Evolutionary conservation across 352 stramenopile genomes (phyloP), one percentile per base, ranked within the genome.

Genomic region (Phytophthora meadii): DNA sequence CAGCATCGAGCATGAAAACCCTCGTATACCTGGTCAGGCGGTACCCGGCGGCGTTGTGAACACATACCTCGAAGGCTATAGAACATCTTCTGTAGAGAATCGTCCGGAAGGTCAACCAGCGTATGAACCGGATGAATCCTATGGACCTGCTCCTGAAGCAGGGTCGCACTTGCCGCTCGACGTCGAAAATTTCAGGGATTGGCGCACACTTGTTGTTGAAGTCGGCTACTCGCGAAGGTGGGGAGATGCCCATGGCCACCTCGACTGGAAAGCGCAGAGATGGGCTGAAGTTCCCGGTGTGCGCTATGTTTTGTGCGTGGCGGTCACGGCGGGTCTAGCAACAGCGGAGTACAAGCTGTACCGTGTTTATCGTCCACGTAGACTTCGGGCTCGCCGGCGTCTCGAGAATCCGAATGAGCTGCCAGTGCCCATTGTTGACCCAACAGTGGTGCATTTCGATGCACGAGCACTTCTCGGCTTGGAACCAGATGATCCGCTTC

Each of bases 261-360:
- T 59, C 15, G 52, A 59, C 52, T 59, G 39, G 52, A 59, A 59
- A 37, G 39, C 40, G 3, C 34, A 61, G 9, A 4, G n/a, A 11
- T 60, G 52, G 28, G 40, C n/a, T 34, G 24, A 10, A 12, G 22
- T 50, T 34, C 25, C 27, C 7, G 40, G 40, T 19, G 52, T 60
- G 25, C n/a, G 27, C 40, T 60, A 24, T n/a, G n/a, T n/a, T n/a
- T n/a, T n/a, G n/a, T n/a, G n/a, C n/a, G n/a, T n/a, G n/a, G n/a
- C n/a, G n/a, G 24, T 59, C 12, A 15, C 27, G n/a, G 6, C 11
- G 3, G 1, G 6, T 1, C 19, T 49, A 11, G 15, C 15, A 17
- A 17, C 22, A 19, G 39, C 25, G 6, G 37, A 28, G 12, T 50
- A 59, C 51, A 49, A 56, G 19, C 5, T 59, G 24, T 49, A 42